Base-by-base conservation (phyloP, 345 rosid genomes). In the Barbarea vulgaris region DNA sequence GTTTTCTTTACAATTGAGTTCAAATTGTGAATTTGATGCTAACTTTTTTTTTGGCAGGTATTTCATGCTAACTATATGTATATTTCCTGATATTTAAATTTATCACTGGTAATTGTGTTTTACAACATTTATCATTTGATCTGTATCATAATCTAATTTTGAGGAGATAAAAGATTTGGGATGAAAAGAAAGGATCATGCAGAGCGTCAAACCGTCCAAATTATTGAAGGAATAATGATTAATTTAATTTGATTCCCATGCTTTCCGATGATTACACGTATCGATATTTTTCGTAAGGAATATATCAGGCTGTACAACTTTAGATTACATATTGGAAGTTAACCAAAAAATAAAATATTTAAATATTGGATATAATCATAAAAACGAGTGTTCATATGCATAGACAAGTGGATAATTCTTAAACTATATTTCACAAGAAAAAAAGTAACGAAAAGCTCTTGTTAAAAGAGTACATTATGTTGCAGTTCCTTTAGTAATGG, bases 141-240 rank as follows among this genome's bases (percentile, higher is more conserved):
- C 9, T 15, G 7, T 56, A 15, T n/a, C n/a, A n/a, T 27, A 36
- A 39, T 53, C 30, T 37, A 41, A 18, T 12, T 44, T n/a, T 44
- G 48, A 44, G 15, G 48, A 42, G 47, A 15, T 39, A 14, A 42
- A 5, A 42, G 0, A 50, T 25, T 51, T 19, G 15, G 25, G 24
- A 50, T 60, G 70, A 52, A 13, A 7, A 3, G 28, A 39, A 51
- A 31, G 24, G 62, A n/a, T 57, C 6, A 15, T 9, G 44, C 2
- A 62, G 47, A 64, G 64, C 46, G 54, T 53, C 77, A 53, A 30
- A 30, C 63, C 63, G 77, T 15, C 76, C 69, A 72, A 7, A 48
- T 67, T 25, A 47, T 66, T 67, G 60, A 66, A 44, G 24, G 67
- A 75, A 18, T 24, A 36, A 17, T 67, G 10, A 36, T 27, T 48